A percentile compares a stretch with the other conserved stretches of the same genome.
Conservation (phyloP, 257 asterid genomes). For the Solanum tarapatanum region DNA sequence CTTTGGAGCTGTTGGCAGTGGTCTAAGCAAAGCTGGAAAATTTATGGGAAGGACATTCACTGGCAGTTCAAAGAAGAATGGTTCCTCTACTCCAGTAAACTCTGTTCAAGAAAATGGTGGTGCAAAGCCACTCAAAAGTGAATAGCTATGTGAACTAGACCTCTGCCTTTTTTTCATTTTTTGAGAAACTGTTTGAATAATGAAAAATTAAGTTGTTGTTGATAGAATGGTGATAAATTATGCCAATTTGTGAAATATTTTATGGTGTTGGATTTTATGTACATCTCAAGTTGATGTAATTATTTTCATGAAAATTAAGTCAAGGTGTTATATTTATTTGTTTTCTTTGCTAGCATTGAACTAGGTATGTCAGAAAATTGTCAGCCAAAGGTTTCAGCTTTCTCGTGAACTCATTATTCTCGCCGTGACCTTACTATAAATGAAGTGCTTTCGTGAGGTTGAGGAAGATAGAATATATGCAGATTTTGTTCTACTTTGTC, state of each 20-base stretch:
- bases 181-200: neutral
- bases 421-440: neutral
- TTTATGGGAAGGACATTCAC: slow-evolving; percentile 86
- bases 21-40: slow-evolving; percentile 80
- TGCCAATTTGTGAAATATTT: neutral
- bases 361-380: neutral
- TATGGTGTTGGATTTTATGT: neutral
- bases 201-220: neutral
- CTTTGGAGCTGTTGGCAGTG: slow-evolving; percentile 73
- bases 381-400: neutral
- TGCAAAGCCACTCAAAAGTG: slow-evolving; percentile 41
- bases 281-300: neutral
- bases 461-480: neutral
- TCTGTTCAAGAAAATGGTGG: slow-evolving; percentile 66
- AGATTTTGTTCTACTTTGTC: neutral
- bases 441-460: neutral
- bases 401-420: neutral
- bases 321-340: neutral
- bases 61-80: slow-evolving; percentile 44
- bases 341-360: neutral
- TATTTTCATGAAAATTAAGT: neutral
- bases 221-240: neutral
- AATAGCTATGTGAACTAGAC: neutral
- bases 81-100: slow-evolving; percentile 57
- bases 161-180: neutral